Base-by-base conservation (phyloP, 2,329 filamentous ascomycete species). In the Graphilbum ipis-grandicollis region DNA sequence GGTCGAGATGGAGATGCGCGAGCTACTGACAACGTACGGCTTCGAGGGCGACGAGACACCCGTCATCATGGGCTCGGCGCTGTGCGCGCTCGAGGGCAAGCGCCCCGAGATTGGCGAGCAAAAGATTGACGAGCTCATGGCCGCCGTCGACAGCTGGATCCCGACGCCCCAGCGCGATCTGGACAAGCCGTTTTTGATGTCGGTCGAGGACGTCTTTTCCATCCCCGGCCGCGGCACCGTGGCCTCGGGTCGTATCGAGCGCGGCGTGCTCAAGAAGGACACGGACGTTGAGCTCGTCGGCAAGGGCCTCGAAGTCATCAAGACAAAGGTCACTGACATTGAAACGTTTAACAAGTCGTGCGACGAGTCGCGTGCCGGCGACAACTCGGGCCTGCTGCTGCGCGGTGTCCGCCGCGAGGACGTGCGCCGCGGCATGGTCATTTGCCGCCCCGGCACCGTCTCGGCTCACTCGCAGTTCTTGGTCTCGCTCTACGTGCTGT, bases 341-440 rank as follows among this genome's bases (percentile, higher is more conserved):
- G 90, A 98, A 70, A 98, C 88, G 47, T 98, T 98, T 73, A 94
- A 96, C 74, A 98, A 98, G 75, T 92, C 85, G 35, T 96, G 90
- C 62, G 86, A 94, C 41, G 84, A 93, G 64, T 93, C 88, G 41
- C 75, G 82, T 51, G 90, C 90, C 43, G 90, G 90, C 59, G 90
- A 98, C 64, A 98, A 96, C 76, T 94, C 90, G 19, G 90, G 90
- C 55, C 80, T 98, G 28, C 75, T 98, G 38, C 79, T 98, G 59
- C 84, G 90, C 64, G 88, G 90, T 69, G 63, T 98, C 55, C 86
- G 85, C 63, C 85, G 90, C 54, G 90, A 98, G 65, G 92, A 98
- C 52, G 71, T 98, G 52, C 71, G 66, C 52, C 84, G 90, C 58
- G 90, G 90, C 56, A 96, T 98, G 90, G 83, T 96, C 50, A 68